phyloP scores from a whole-genome alignment of 1,284 basidiomycete species.

The Rhodofomes roseus region DNA sequence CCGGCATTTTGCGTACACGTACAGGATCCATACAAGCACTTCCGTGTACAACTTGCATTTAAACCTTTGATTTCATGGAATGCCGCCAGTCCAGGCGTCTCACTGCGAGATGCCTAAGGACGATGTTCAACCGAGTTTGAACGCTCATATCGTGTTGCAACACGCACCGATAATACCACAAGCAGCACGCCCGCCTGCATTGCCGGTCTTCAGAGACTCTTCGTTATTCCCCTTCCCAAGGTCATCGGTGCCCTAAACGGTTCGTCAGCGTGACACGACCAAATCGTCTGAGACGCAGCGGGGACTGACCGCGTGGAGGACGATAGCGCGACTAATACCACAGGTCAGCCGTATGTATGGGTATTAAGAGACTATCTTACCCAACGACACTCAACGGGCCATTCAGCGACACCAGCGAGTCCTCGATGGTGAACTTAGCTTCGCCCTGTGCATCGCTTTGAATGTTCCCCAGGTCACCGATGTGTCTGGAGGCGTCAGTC shows the following conservation, averaged over 20 bases:
- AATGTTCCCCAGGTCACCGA: slow-evolving; percentile 80
- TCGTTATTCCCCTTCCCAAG: slow-evolving; percentile 64
- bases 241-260: slow-evolving; percentile 63
- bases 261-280: neutral
- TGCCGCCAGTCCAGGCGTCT: neutral
- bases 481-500: slow-evolving; percentile 55
- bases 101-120: neutral
- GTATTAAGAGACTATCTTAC: slow-evolving; percentile 31
- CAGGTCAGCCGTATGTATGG: neutral
- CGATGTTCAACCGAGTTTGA: neutral
- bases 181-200: slow-evolving; percentile 67
- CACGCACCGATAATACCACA: slow-evolving; percentile 69
- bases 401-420: slow-evolving; percentile 63
- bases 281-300: neutral
- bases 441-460: slow-evolving; percentile 55
- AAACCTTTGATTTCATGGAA: no score
- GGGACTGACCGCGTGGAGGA: slow-evolving; percentile 56
- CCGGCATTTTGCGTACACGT: neutral
- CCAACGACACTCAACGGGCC: slow-evolving; percentile 70
- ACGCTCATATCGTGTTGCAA: neutral
- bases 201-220: slow-evolving; percentile 71
- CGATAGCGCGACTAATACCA: slow-evolving; percentile 45
- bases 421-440: slow-evolving; percentile 56
- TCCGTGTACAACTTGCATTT: no score
- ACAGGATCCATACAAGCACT: neutral